Evolutionary conservation across 495 filamentous ascomycete genomes (phyloP), one percentile per base, ranked within the genome.

Genomic region (Neurospora tetrasperma): DNA sequence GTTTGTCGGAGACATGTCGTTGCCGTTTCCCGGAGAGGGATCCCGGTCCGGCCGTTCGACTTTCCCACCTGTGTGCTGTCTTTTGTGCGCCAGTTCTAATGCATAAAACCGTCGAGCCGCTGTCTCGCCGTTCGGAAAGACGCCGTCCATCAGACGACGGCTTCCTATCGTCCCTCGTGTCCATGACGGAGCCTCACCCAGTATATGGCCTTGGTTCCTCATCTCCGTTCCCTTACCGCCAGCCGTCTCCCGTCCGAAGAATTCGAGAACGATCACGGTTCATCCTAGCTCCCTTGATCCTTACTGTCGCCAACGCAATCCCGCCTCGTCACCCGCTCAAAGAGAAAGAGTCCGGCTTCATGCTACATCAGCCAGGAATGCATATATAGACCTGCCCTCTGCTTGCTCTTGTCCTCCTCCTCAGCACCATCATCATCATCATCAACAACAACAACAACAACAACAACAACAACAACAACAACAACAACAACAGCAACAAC

Each of bases 81-180:
- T 66, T 18, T 66, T 66, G 54, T 66, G 35, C 54, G 27, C 27
- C 54, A 66, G 27, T 66, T 31, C 54, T 27, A 31, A 66, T 66
- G 54, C 54, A 66, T 66, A 66, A 66, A 66, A 66, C 54, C 54
- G 54, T 66, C 54, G 54, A 66, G 54, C 54, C 54, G 18, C 54
- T 66, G 54, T 66, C 54, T 66, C 54, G 54, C 54, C 54, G 54
- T 66, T 66, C 54, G 54, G 54, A 66, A 66, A 66, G 54, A 35
- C 54, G 54, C 54, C 54, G 54, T 35, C 54, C 54, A 66, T 66
- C 27, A 66, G 54, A 66, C 54, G 54, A 66, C 23, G 54, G 54
- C 23, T 35, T 12, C 54, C 54, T 62, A 62, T 62, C 23, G 54
- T 62, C 54, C 27, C 27, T 66, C 14, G 54, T 66, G 27, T 66